Percentiles rank a stretch among this genome's conserved stretches.
Conservation (phyloP, 208 protist genomes). For the Acanthamoeba lenticulata region DNA sequence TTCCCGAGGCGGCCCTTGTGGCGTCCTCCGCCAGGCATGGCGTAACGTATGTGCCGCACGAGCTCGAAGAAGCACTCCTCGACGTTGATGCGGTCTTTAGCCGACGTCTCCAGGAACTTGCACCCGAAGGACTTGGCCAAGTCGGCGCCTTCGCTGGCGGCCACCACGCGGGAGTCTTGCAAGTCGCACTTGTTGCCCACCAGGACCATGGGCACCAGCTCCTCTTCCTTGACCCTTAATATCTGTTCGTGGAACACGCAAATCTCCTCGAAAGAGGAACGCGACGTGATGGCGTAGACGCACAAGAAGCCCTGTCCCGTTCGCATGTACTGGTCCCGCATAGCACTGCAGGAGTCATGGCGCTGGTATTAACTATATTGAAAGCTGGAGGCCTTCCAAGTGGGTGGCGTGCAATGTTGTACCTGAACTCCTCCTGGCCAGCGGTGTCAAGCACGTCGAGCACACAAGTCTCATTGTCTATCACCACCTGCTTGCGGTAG, state of each 20-base stretch:
- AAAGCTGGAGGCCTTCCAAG: too few relatives aligned
- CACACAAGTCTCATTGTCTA: too few relatives aligned
- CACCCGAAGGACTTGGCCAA: not conserved
- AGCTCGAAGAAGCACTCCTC: not conserved
- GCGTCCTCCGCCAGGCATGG: too few relatives aligned
- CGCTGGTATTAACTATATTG: too few relatives aligned
- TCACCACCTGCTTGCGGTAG: too few relatives aligned
- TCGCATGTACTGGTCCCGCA: not conserved
- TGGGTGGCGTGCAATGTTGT: too few relatives aligned
- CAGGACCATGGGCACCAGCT: slow-evolving; percentile 80
- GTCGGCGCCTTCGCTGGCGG: not conserved
- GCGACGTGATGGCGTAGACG: slow-evolving; percentile 26
- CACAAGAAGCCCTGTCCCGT: not conserved
- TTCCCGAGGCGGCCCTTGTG: too few relatives aligned
- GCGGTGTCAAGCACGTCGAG: too few relatives aligned
- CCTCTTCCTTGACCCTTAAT: not conserved
- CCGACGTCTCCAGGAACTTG: not conserved
- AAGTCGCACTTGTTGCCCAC: slow-evolving; percentile 88
- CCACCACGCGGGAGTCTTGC: slow-evolving; percentile 80
- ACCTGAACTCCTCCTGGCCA: too few relatives aligned
- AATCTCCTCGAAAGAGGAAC: not conserved
- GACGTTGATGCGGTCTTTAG: not conserved
- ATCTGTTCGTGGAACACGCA: not conserved
- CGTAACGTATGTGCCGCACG: not conserved
- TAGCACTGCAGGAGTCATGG: too few relatives aligned